Base-by-base conservation (phyloP, 2,329 filamentous ascomycete species). In the Cordyceps militaris region DNA sequence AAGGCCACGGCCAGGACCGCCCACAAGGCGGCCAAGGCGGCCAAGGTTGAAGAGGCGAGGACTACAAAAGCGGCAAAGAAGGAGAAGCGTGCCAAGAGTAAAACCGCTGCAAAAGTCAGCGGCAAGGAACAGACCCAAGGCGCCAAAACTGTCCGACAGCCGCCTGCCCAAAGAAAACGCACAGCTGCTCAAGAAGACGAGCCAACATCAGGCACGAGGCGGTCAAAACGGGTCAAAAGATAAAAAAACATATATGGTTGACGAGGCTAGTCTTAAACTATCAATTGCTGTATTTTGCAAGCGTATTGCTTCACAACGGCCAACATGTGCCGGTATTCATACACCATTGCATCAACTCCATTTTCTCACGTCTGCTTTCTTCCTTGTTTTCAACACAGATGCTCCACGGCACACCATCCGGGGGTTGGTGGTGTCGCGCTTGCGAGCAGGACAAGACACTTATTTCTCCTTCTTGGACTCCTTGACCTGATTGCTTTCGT, bases 391-490 rank as follows among this genome's bases (percentile, higher is more conserved):
- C 7, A 3, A n/a, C 32, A 6, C 14, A 9, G 13, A 16, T 23
- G 10, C 30, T 16, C 24, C 14, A 19, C 21, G 10, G 4, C 1
- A 23, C 14, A 13, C 2, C 21, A 19, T 44, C 38, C 23, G 38
- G 16, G 21, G 24, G 16, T 3, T 34, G 19, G 5, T 30, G 43
- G 59, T 14, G 19, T 4, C 26, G 23, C n/a, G 32, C 10, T 40
- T 51, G 14, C 4, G 7, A 7, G 38, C 26, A n/a, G 13, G 16
- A 44, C 28, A 9, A 7, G 10, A 16, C 10, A 26, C 21, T 54
- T 79, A 82, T 68, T 75, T 77, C 14, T 78, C 75, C 78, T 89
- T 89, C 74, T 82, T 84, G 55, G 74, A 73, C 30, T 79, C 77
- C 13, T 70, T 73, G 48, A 79, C 75, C 58, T 80, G 76, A 13